Base-by-base conservation (phyloP, 192 early-diverging fungal genomes). In the Spinellus fusiger region DNA sequence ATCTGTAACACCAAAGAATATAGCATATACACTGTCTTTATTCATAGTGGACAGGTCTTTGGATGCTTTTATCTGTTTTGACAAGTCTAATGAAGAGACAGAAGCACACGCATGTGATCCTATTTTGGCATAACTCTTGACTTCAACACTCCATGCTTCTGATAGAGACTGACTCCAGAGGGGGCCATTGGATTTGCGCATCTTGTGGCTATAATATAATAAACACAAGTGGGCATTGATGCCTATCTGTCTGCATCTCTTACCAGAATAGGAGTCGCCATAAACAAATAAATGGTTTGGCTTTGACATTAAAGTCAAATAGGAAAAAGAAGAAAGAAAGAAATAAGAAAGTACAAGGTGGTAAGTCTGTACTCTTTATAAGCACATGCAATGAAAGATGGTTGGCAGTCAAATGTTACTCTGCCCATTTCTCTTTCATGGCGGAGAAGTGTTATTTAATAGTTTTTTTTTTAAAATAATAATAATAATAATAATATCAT, bases 191-290 rank as follows among this genome's bases (percentile, higher is more conserved):
- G 71, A 65, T 32, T 40, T 15, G 33, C 49, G 32, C 46, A 20
- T 22, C 50, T 28, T 31, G 4, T 35, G 44, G 59, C 61, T 64
- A 49, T 25, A 1, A 60, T 49, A 20, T 32, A 44, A 46, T n/a
- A 47, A 28, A 46, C 18, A 53, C 25, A 26, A 33, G 15, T 18
- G 7, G 35, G n/a, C 18, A 20, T 12, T 27, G 25, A 33, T 22
- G 2, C 5, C 18, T 37, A 15, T 57, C 4, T 28, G 1, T 28
- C 8, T 0, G 2, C 12, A 27, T 6, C 28, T 2, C 20, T 38
- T 64, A 68, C 71, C 62, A 54, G 72, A 68, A 29, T 74, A 74
- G 27, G 72, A 74, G 47, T 74, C 72, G 33, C 72, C 72, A 33
- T 68, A 68, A 23, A 74, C 63, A 33, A 40, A 59, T 27, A 67